Percentiles rank a stretch among this genome's conserved stretches.
These are phyloP conservation scores for Lachnellula willkommii DNA, from an alignment of 2,329 filamentous ascomycete genomes.

Conservation along the genomic window DNA sequence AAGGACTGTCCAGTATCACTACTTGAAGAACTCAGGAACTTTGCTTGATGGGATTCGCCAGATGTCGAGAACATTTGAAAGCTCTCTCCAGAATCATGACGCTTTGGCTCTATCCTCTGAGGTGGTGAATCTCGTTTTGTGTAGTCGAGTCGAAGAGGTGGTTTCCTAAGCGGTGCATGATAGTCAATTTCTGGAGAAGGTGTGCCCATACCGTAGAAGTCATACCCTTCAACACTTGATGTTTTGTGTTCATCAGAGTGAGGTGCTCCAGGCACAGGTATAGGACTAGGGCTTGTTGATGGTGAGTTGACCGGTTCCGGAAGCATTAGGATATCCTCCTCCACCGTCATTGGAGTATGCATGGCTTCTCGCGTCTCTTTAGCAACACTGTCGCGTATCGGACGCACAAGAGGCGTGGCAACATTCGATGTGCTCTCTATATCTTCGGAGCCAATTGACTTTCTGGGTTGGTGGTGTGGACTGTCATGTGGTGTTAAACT, in stretches of 20 bases:
- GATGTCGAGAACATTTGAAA: conserved; percentile 57
- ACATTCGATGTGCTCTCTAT: conserved; percentile 60
- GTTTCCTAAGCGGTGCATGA: conserved; percentile 38
- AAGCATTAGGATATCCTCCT: conserved; percentile 26
- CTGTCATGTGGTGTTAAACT: conserved; percentile 10
- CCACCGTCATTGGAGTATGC: conserved; percentile 28
- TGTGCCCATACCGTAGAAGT: conserved; percentile 59
- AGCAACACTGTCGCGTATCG: conserved; percentile 36
- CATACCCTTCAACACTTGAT: conserved; percentile 49
- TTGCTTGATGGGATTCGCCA: conserved; percentile 39
- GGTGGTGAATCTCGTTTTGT: conserved; percentile 12
- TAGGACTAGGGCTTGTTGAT: conserved; percentile 22
- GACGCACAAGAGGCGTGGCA: conserved; percentile 53
- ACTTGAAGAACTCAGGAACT: conserved; percentile 35
- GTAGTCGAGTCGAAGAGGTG: conserved; percentile 34
- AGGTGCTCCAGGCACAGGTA: conserved; percentile 23
- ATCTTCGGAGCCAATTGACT: conserved; percentile 34
- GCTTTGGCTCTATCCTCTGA: conserved; percentile 28
- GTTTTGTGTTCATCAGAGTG: conserved; percentile 13
- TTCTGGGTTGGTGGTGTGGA: conserved; percentile 15
- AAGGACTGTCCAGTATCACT: conserved; percentile 22
- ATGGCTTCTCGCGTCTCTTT: conserved; percentile 21
- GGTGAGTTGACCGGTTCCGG: conserved; percentile 19
- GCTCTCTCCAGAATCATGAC: conserved; percentile 56
- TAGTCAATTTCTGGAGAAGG: conserved; percentile 49